These are phyloP conservation scores for Claviceps sp. DNA, from an alignment of 2,329 filamentous ascomycete genomes.

Conservation along the genomic window DNA sequence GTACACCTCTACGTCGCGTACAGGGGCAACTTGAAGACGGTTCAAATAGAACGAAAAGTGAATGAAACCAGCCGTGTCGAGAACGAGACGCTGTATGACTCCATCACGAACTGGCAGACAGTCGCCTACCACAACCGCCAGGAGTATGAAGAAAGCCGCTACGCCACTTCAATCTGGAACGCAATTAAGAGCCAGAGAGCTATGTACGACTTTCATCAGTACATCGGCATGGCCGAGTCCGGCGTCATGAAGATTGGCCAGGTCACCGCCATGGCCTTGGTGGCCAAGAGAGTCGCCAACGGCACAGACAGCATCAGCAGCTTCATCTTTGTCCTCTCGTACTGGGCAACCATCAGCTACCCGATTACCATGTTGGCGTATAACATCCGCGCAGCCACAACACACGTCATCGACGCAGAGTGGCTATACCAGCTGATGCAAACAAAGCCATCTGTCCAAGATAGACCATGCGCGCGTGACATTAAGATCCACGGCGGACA, in stretches of 20 bases:
- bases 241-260: constrained; percentile 10
- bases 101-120: constrained; percentile 34
- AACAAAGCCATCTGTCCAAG: constrained; percentile 17
- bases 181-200: constrained; percentile 3
- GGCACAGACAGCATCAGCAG: constrained; percentile 21
- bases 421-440: constrained; percentile 40
- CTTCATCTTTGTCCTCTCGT: constrained; percentile 52
- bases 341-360: constrained; percentile 40
- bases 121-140: constrained; percentile 27
- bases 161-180: constrained; percentile 6
- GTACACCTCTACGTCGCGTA: constrained; percentile 8
- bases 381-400: constrained; percentile 14
- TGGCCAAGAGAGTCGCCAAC: constrained; percentile 4
- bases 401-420: constrained; percentile 51
- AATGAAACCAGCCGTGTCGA: constrained; percentile 8
- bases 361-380: constrained; percentile 21
- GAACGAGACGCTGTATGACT: constrained; percentile 10
- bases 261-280: constrained; percentile 4
- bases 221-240: constrained; percentile 5
- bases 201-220: constrained; percentile 6
- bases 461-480: too few species aligned
- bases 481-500: constrained; percentile 26
- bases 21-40: constrained; percentile 8
- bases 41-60: constrained; percentile 5
- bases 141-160: constrained; percentile 12